Evolutionary conservation across 1,284 basidiomycete species (phyloP).

Genomic region (Pyrrhoderma lamaoense): DNA sequence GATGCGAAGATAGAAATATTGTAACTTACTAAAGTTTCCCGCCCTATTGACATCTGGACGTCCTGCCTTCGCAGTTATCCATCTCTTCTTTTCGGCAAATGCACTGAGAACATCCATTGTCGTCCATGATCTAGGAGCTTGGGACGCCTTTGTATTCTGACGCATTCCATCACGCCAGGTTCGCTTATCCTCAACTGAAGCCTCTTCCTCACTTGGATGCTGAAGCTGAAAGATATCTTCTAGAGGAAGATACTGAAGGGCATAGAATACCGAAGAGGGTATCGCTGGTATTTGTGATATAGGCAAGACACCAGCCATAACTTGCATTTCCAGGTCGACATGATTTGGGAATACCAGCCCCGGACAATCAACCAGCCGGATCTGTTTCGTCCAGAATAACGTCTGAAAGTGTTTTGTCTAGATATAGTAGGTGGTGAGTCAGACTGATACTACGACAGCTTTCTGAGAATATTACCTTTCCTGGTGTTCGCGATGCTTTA

Average conservation of each 20-base stretch:
- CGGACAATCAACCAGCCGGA: slow-evolving; percentile 81
- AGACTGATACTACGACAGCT: neutral
- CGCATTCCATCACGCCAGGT: slow-evolving; percentile 58
- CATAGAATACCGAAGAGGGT: slow-evolving; percentile 66
- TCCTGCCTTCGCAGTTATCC: slow-evolving; percentile 85
- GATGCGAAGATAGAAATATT: slow-evolving; percentile 2
- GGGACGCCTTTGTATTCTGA: slow-evolving; percentile 26
- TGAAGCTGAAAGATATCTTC: slow-evolving; percentile 62
- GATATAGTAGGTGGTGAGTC: neutral
- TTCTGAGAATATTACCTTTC: slow-evolving; percentile 51
- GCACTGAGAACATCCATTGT: slow-evolving; percentile 75
- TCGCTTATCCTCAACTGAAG: slow-evolving; percentile 51
- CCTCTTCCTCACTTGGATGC: slow-evolving; percentile 37
- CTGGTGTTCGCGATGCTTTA: slow-evolving; percentile 82
- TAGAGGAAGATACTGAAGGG: slow-evolving; percentile 65
- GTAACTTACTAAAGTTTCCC: slow-evolving; percentile 78
- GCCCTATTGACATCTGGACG: slow-evolving; percentile 83
- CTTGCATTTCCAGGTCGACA: slow-evolving; percentile 76
- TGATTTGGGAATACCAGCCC: slow-evolving; percentile 79
- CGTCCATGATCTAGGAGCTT: slow-evolving; percentile 46
- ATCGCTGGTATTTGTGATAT: slow-evolving; percentile 83
- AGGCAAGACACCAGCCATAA: slow-evolving; percentile 67
- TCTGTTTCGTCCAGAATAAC: slow-evolving; percentile 74
- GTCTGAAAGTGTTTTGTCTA: slow-evolving; percentile 94
- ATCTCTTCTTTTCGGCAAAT: slow-evolving; percentile 71